Base-by-base conservation (phyloP, 129 eudicot genomes). In the Ambrosia trifida region DNA sequence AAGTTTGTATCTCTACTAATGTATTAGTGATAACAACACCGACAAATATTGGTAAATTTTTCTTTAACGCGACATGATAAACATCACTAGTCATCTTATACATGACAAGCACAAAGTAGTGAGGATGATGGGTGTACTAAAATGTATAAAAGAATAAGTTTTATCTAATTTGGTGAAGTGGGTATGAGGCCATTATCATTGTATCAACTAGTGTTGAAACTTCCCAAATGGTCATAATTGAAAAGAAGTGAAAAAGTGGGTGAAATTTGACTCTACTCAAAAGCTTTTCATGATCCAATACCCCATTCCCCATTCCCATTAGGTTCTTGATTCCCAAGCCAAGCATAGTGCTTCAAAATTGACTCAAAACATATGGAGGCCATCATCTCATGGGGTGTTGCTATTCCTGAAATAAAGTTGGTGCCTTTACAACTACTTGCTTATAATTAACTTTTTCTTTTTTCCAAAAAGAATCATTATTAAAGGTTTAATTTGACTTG, bases 181-280 rank as follows among this genome's bases (percentile, higher is more conserved):
- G 77, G 77, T 70, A 63, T 70, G 77, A 78, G 52, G 77, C 60
- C 81, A 70, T 78, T 71, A 78, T 78, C 76, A 76, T 63, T 77
- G 19, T 32, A 66, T 70, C 66, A 41, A 32, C 51, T 63, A 70
- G 52, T 70, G 18, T 70, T 64, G 81, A 60, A 70, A 70, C 71
- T 77, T 77, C 79, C 68, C 68, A 70, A 40, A 63, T 70, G 76
- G 54, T 70, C 60, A 78, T 70, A 51, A 69, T 61, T 69, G 49
- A 50, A 77, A 77, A 59, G 71, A 40, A 20, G 40, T 31, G 72
- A 51, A 70, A 70, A 78, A 52, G 77, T 70, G 81, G 72, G 81
- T 78, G 47, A 70, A 62, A 63, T 78, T 70, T 78, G 81, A 78
- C 59, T 74, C 72, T 59, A 68, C 76, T 76, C 70, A 70, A 77